phyloP scores from a whole-genome alignment of 108 stramenopile species.

The Phaeodactylum tricornutum region DNA sequence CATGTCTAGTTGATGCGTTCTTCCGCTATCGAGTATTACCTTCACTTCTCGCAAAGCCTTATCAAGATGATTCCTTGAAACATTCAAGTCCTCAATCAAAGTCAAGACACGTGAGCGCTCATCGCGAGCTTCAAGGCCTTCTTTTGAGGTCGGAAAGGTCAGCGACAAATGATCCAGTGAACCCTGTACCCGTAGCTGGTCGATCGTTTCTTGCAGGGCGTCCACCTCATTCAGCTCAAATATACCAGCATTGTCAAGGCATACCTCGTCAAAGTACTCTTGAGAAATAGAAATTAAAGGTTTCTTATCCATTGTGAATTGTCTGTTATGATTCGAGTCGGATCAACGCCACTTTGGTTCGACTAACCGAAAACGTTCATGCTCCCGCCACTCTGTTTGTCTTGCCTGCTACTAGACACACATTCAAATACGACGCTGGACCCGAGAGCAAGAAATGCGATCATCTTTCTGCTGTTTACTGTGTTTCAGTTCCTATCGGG shows the following conservation, averaged over 20 bases:
- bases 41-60: background rate
- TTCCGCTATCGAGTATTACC: background rate
- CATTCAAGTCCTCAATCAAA: background rate
- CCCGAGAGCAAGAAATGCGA: no score
- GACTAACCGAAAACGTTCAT: no score
- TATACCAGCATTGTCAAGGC: slow-evolving; percentile 64
- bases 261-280: slow-evolving; percentile 66
- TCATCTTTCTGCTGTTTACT: no score
- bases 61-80: background rate
- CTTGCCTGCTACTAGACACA: no score
- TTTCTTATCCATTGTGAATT: no score
- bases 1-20: background rate
- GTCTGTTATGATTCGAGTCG: no score
- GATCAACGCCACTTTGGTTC: no score
- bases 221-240: slow-evolving; percentile 56
- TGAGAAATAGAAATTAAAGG: slow-evolving; percentile 59
- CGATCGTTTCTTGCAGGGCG: slow-evolving; percentile 60
- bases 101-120: background rate
- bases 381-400: no score
- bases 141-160: slow-evolving; percentile 42
- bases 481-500: no score
- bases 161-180: slow-evolving; percentile 24
- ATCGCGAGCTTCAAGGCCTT: slow-evolving; percentile 10
- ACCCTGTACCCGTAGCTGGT: slow-evolving; percentile 35
- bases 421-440: no score